A percentile compares a stretch with the other conserved stretches of the same genome.
Conservation (phyloP, 177 flowering plant species). For the Vitis hybrid region DNA sequence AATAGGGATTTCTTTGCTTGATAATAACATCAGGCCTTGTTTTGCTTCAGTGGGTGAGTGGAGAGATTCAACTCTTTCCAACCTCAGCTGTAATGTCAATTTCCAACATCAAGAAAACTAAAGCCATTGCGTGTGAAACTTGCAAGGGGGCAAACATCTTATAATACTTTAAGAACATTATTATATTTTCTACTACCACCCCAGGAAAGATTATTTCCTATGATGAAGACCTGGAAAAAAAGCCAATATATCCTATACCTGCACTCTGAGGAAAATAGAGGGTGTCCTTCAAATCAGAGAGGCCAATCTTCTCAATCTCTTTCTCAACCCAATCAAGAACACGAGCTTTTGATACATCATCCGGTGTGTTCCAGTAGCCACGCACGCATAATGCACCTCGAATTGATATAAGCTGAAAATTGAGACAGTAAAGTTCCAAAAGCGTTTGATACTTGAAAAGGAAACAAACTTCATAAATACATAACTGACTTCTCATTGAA, state of each 20-base stretch:
- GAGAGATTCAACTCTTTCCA: too few relatives aligned
- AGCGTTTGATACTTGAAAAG: too few relatives aligned
- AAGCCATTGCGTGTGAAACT: too few relatives aligned
- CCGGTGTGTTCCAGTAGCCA: constrained; percentile 78
- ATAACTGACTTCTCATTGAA: not conserved
- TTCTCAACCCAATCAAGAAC: constrained; percentile 56
- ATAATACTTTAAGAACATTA: too few relatives aligned
- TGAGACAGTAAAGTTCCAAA: not conserved
- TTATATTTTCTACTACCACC: not conserved
- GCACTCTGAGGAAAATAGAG: constrained; percentile 65
- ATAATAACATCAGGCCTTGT: too few relatives aligned
- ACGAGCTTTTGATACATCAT: constrained; percentile 42
- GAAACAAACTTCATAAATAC: not conserved
- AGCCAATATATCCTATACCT: constrained; percentile 37
- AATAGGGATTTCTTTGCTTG: too few relatives aligned
- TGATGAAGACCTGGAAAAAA: not conserved
- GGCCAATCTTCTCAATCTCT: constrained; percentile 51
- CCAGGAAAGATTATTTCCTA: not conserved
- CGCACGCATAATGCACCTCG: constrained; percentile 63
- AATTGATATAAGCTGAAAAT: constrained; percentile 60
- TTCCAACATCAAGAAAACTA: too few relatives aligned
- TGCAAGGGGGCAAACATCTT: too few relatives aligned
- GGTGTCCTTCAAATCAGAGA: constrained; percentile 58
- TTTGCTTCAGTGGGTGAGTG: too few relatives aligned
- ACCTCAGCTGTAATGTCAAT: too few relatives aligned